Percentiles rank a stretch among this genome's conserved stretches.
phyloP scores from a whole-genome alignment of 805 yeast species.

The Wickerhamomyces chaumierensis region DNA sequence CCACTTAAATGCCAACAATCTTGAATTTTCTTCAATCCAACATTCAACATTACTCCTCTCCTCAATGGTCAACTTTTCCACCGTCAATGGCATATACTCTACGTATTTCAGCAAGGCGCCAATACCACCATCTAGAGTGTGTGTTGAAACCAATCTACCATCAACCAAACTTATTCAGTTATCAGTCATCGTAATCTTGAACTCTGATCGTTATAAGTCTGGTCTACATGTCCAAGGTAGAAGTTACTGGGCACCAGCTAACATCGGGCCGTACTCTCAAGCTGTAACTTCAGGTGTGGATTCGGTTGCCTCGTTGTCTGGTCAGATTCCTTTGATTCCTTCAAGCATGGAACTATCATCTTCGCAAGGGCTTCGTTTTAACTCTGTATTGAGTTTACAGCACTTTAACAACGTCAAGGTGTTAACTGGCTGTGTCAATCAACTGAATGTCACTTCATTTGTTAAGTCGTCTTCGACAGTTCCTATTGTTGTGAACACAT shows the following conservation, averaged over 20 bases:
- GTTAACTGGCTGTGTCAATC: conserved; percentile 34
- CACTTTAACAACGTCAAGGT: conserved; percentile 57
- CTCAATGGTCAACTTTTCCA: conserved; percentile 54
- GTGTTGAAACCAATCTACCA: conserved; percentile 54
- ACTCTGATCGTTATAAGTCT: conserved; percentile 24
- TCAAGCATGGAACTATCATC: conserved; percentile 51
- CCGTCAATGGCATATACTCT: conserved; percentile 52
- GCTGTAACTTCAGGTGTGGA: conserved; percentile 37
- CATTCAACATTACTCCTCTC: conserved; percentile 48
- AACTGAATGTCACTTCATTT: conserved; percentile 44
- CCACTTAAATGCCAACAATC: conserved; percentile 18
- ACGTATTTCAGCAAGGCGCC: conserved; percentile 38
- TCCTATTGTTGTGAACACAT: conserved; percentile 24
- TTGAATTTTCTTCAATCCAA: conserved; percentile 31
- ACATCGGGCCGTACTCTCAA: conserved; percentile 96
- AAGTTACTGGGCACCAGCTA: conserved; percentile 98
- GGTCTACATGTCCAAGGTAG: conserved; percentile 89
- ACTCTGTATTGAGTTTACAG: conserved; percentile 54
- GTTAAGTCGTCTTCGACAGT: conserved; percentile 27
- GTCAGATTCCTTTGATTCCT: conserved; percentile 86
- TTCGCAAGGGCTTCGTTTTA: conserved; percentile 18
- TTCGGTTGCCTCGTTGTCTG: conserved; percentile 59
- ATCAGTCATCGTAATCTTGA: conserved; percentile 42
- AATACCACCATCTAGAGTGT: conserved; percentile 82
- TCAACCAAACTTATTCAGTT: conserved; percentile 32